Percentiles rank a stretch among this genome's conserved stretches.
phyloP scores from a whole-genome alignment of 2,329 filamentous ascomycete species.

The Nothophaeocryptopus gaeumannii region DNA sequence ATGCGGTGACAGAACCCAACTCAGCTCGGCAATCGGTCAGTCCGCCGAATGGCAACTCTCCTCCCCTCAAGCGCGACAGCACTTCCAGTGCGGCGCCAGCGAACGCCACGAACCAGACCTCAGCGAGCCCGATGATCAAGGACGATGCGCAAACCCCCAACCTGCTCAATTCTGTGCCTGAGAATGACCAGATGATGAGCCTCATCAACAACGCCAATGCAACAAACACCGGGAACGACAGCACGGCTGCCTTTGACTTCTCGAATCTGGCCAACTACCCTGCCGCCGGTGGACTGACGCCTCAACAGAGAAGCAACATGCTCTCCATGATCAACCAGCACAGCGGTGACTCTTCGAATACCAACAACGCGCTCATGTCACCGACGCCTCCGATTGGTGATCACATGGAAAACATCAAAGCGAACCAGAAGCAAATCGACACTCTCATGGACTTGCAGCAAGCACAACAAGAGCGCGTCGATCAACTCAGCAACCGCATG shows the following conservation, averaged over 20 bases:
- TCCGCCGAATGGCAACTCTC: constrained; percentile 24
- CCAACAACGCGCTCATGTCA: constrained; percentile 57
- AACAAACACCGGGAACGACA: constrained; percentile 34
- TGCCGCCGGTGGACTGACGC: constrained; percentile 46
- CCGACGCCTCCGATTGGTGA: constrained; percentile 56
- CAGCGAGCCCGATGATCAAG: constrained; percentile 38
- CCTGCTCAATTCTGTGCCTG: constrained; percentile 34
- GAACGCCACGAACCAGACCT: constrained; percentile 6
- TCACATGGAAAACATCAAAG: constrained; percentile 59
- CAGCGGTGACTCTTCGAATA: constrained; percentile 39
- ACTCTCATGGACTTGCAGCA: constrained; percentile 74
- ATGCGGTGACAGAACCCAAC: constrained; percentile 25
- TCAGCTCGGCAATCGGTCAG: constrained; percentile 28
- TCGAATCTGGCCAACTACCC: constrained; percentile 48
- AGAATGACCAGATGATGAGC: constrained; percentile 51
- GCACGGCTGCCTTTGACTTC: constrained; percentile 45
- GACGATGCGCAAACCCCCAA: constrained; percentile 41
- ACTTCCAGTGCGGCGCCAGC: constrained; percentile 10
- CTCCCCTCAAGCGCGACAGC: constrained; percentile 19
- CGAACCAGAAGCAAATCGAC: constrained; percentile 73
- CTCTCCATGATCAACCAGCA: constrained; percentile 47
- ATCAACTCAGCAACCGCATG: constrained; percentile 5
- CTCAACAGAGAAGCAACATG: constrained; percentile 48
- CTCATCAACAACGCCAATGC: constrained; percentile 49
- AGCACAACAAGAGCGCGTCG: constrained; percentile 60